phyloP scores from a whole-genome alignment of 352 stramenopile species.

The Phytophthora agathidicida region DNA sequence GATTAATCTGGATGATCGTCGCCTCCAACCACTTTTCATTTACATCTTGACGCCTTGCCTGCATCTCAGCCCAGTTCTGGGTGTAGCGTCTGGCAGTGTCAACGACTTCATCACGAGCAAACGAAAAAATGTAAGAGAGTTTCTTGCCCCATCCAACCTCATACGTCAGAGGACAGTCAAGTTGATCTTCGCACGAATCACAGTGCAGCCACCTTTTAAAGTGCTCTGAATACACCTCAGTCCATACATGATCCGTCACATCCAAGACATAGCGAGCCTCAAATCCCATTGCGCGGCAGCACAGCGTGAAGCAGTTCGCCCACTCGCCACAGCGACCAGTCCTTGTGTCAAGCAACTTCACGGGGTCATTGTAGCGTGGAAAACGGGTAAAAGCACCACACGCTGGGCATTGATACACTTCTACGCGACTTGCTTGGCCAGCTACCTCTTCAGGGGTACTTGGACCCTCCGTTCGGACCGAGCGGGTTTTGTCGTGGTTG shows the following conservation, averaged over 20 bases:
- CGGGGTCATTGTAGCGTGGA: conserved; percentile 90
- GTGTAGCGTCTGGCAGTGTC: conserved; percentile 91
- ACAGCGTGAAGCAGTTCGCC: conserved; percentile 94
- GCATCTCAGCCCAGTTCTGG: conserved; percentile 69
- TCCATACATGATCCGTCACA: conserved; percentile 96
- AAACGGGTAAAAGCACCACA: conserved; percentile 78
- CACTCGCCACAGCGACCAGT: conserved; percentile 92
- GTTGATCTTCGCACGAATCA: conserved; percentile 94
- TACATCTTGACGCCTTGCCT: conserved; percentile 62
- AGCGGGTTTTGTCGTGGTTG: conserved; percentile 51
- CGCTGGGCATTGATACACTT: conserved; percentile 84
- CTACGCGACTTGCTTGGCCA: conserved; percentile 76
- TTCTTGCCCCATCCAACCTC: conserved; percentile 96
- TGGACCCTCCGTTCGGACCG: conserved; percentile 47
- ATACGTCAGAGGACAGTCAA: conserved; percentile 94
- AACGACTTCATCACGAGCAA: conserved; percentile 87
- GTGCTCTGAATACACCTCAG: conserved; percentile 88
- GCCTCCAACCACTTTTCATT: conserved; percentile 66
- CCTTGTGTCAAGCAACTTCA: conserved; percentile 85
- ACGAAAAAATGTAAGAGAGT: conserved; percentile 92
- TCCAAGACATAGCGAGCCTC: conserved; percentile 93
- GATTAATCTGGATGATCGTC: conserved; percentile 66
- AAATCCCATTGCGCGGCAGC: conserved; percentile 89
- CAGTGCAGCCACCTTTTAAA: conserved; percentile 92
- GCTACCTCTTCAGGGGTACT: conserved; percentile 61